Evolutionary conservation across 192 early-diverging fungal species (phyloP), one percentile per base, ranked within the genome.

Genomic region (Lunasporangiospora selenospora): DNA sequence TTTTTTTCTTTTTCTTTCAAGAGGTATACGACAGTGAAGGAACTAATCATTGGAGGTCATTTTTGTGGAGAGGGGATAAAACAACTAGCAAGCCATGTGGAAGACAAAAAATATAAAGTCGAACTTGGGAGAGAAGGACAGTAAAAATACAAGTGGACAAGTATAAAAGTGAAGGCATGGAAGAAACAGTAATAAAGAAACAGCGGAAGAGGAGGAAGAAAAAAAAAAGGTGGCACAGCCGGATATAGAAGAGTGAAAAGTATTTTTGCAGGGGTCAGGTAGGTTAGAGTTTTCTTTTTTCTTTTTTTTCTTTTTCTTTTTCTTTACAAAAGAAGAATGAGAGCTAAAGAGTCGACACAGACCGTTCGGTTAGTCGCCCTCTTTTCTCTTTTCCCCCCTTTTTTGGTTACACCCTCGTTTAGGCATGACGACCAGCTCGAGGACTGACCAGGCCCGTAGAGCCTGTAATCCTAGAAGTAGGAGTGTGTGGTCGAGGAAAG

Each of bases 361-460:
- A 18, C 19, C 36, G 40, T 47, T 36, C 32, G 39, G 44, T 47
- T 42, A 21, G 48, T 65, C n/a, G n/a, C n/a, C n/a, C n/a, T n/a
- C n/a, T n/a, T n/a, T n/a, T n/a, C n/a, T n/a, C n/a, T n/a, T n/a
- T n/a, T n/a, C n/a, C n/a, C n/a, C n/a, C n/a, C n/a, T n/a, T n/a
- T n/a, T n/a, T n/a, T n/a, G n/a, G n/a, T n/a, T n/a, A n/a, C n/a
- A n/a, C n/a, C n/a, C n/a, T n/a, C n/a, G n/a, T n/a, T n/a, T n/a
- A n/a, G n/a, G n/a, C 57, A 45, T 49, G 40, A 33, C 64, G 64
- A 7, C 55, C 64, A 23, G 55, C 64, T 19, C 64, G 54, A 51
- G 64, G 64, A 52, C 64, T 67, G 24, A 67, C 12, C 19, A 67
- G 54, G 8, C 64, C 64, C 11, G 52, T 58, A n/a, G 54, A 13